Evolutionary conservation across 169 alveolate species (phyloP), one percentile per base, ranked within the genome.

Genomic region (Babesia sp.): DNA sequence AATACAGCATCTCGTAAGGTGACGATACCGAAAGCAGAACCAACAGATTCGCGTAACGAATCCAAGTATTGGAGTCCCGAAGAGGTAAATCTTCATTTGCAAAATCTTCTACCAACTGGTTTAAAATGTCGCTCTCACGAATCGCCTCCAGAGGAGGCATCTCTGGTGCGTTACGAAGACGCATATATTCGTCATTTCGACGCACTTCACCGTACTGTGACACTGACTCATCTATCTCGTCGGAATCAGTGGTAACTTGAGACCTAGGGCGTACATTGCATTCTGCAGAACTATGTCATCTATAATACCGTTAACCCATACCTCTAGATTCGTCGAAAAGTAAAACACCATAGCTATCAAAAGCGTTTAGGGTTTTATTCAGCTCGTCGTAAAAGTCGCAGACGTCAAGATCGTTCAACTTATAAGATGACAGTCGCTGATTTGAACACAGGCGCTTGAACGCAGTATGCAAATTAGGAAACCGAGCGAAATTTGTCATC

Each of bases 121-220:
- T 72, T 44, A 81, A 44, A 0, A 81, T 24, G 28, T 71, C 55
- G 51, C 89, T 81, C 53, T 81, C 89, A 0, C 89, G 66, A 24
- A 81, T 81, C 0, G 89, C 89, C 71, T 81, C 89, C 55, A 81
- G 70, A 1, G 89, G 89, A 6, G 89, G 89, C 89, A 81, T 81
- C 18, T 81, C 89, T 2, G 89, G 89, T 16, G 85, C 86, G 33
- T 73, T 72, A 26, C 89, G 26, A 9, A 81, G 74, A 22, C 89
- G 71, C 79, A 55, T 73, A 39, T 71, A 81, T 36, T 81, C 85
- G 29, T 81, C 74, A 3, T 44, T 18, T 31, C 68, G 74, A n/a
- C 69, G 48, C 12, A 44, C 1, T 48, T 81, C 87, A 16, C 89
- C 89, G 34, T 36, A 81, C 22, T 71, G 89, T 28, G 89, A 81